A percentile compares a stretch with the other conserved stretches of the same genome.
Conservation (phyloP, 495 filamentous ascomycete species). For the Tricharina praecox region DNA sequence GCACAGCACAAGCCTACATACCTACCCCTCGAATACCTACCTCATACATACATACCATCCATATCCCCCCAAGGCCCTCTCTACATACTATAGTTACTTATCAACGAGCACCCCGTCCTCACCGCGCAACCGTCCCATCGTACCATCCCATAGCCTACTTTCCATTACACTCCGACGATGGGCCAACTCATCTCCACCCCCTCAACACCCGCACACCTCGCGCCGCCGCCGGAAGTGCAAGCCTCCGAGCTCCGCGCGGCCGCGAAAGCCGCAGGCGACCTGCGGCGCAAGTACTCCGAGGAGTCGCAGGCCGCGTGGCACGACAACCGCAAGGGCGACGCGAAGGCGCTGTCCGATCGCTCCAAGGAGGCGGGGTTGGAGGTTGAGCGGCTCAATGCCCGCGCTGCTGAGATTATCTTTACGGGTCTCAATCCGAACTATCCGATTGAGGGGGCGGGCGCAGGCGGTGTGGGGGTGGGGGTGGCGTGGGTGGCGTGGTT, state of each 20-base stretch:
- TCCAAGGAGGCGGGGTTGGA: background rate
- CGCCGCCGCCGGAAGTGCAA: background rate
- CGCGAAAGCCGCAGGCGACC: background rate
- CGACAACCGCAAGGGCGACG: background rate
- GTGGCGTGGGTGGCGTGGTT: background rate
- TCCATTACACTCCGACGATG: no score
- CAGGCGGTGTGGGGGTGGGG: background rate
- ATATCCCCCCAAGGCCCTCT: no score
- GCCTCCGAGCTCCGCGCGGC: background rate
- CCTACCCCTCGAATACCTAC: no score
- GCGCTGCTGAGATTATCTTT: conserved; percentile 14
- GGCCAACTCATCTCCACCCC: background rate
- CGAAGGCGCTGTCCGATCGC: background rate
- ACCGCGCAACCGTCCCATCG: no score
- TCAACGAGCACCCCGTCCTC: no score
- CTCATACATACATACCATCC: no score
- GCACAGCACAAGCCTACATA: no score
- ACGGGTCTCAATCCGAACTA: conserved; percentile 9
- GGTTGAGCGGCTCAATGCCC: conserved; percentile 6
- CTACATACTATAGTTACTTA: no score
- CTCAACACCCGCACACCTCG: background rate
- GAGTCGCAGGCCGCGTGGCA: background rate
- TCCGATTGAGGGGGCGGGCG: background rate
- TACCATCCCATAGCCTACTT: no score
- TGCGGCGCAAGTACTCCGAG: background rate